Evolutionary conservation across 2,329 filamentous ascomycete genomes (phyloP).

Genomic region (Fusarium domesticum): DNA sequence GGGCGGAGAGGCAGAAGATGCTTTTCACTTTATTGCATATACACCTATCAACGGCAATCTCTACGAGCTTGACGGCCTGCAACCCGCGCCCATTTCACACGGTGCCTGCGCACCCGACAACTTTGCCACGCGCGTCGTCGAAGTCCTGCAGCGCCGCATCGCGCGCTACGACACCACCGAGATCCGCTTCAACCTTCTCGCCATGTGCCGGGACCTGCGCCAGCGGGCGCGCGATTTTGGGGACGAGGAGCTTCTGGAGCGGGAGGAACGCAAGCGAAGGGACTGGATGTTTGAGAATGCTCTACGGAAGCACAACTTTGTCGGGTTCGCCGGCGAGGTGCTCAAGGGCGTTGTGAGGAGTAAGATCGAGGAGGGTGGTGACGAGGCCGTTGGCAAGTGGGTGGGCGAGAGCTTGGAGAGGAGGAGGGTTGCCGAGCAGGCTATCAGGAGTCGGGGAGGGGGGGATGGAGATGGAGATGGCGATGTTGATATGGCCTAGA

Average conservation of each 20-base stretch:
- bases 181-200: conserved; percentile 94
- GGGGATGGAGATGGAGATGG: conserved; percentile 31
- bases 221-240: conserved; percentile 75
- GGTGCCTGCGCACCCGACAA: conserved; percentile 66
- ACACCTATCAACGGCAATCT: conserved; percentile 73
- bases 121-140: conserved; percentile 77
- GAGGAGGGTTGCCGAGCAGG: conserved; percentile 43
- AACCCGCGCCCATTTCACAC: conserved; percentile 88
- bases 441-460: conserved; percentile 31
- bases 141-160: conserved; percentile 82
- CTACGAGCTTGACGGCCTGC: conserved; percentile 93
- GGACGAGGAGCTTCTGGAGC: conserved; percentile 71
- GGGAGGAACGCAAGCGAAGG: conserved; percentile 78
- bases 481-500: conserved; percentile 42
- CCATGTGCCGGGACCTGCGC: conserved; percentile 82
- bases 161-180: conserved; percentile 80
- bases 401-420: conserved; percentile 63
- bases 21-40: conserved; percentile 98
- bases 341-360: conserved; percentile 77
- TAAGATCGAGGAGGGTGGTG: conserved; percentile 66
- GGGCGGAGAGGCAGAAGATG: conserved; percentile 69
- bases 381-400: conserved; percentile 69
- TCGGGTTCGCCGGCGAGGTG: conserved; percentile 89
- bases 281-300: conserved; percentile 97
- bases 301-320: conserved; percentile 88